Base-by-base conservation (phyloP, 495 filamentous ascomycete genomes). In the Talaromyces borbonicus region DNA sequence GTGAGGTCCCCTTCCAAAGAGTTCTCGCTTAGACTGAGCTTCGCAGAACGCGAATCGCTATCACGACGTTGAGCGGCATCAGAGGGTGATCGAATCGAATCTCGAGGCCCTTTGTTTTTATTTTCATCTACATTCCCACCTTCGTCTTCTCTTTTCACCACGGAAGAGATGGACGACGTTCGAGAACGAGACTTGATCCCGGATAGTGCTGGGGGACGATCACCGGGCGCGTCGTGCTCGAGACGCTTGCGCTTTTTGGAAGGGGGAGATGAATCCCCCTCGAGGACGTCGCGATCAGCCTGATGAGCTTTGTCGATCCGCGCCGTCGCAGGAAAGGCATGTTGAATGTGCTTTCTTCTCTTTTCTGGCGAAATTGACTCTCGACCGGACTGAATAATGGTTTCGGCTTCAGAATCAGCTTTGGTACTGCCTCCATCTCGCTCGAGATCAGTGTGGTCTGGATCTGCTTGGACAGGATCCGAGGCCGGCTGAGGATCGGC, bases 371-470 rank as follows among this genome's bases (percentile, higher is more conserved):
- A 81, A 53, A 79, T 58, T 32, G 80, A 80, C 54, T 86, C 78
- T 47, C 84, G 84, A 30, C 81, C 82, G 16, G 81, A 78, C 18
- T 87, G 69, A 36, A 87, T 82, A 49, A 87, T 84, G 5, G 85
- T 90, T 63, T 88, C 84, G 47, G 85, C 84, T 60, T 90, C 85
- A 9, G 84, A 88, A 56, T 87, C 83, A 43, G 66, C 69, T 59
- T 61, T 69, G 47, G 66, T 62, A 46, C 68, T 68, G 15, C 61
- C 60, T 24, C 59, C 61, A 41, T 67, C 43, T 25, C 32, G 19
- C 14, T 39, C 56, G 37, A 51, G 56, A n/a, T 22, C 26, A 25
- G 48, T 54, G 47, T 53, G 58, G 48, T 47, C 20, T 20, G 11
- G 19, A 23, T n/a, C n/a, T n/a, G n/a, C n/a, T n/a, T n/a, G n/a